phyloP scores from a whole-genome alignment of 2,329 filamentous ascomycete species.

The Hymenoscyphus albidus region DNA sequence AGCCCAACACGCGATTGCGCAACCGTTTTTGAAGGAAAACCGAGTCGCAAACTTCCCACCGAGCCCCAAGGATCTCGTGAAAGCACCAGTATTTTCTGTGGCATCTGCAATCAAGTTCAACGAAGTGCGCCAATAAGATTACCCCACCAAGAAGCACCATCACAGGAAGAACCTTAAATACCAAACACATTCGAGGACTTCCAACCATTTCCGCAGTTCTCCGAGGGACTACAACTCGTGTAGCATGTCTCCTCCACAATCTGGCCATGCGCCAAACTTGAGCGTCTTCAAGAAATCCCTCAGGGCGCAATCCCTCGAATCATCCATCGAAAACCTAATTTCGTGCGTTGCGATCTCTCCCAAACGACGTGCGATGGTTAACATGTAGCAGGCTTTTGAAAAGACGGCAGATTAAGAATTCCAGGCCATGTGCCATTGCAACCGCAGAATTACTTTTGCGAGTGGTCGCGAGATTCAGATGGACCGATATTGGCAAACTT shows the following conservation, averaged over 20 bases:
- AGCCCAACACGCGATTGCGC: not conserved
- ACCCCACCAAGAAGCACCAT: not conserved
- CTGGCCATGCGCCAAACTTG: slow-evolving; percentile 66
- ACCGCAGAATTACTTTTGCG: slow-evolving; percentile 85
- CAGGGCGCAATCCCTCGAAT: slow-evolving; percentile 70
- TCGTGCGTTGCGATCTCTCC: slow-evolving; percentile 49
- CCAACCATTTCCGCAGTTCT: not conserved
- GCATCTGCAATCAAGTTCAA: not conserved
- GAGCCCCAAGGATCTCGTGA: not conserved
- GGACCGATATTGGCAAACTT: slow-evolving; percentile 71
- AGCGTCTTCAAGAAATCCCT: slow-evolving; percentile 75
- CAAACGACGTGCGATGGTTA: slow-evolving; percentile 20
- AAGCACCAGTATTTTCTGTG: not conserved
- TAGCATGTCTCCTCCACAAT: slow-evolving; percentile 47
- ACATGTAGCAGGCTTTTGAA: slow-evolving; percentile 64
- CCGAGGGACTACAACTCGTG: not conserved
- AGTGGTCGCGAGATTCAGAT: slow-evolving; percentile 78
- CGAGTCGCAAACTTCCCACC: not conserved
- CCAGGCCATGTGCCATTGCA: slow-evolving; percentile 83
- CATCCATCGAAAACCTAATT: slow-evolving; percentile 77
- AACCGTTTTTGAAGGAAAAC: not conserved
- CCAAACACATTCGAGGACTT: not conserved
- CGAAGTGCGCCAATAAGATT: not conserved
- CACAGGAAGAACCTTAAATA: not conserved
- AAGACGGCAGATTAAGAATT: slow-evolving; percentile 81